phyloP scores from a whole-genome alignment of 768 basidiomycete species.

The Panus rudis region DNA sequence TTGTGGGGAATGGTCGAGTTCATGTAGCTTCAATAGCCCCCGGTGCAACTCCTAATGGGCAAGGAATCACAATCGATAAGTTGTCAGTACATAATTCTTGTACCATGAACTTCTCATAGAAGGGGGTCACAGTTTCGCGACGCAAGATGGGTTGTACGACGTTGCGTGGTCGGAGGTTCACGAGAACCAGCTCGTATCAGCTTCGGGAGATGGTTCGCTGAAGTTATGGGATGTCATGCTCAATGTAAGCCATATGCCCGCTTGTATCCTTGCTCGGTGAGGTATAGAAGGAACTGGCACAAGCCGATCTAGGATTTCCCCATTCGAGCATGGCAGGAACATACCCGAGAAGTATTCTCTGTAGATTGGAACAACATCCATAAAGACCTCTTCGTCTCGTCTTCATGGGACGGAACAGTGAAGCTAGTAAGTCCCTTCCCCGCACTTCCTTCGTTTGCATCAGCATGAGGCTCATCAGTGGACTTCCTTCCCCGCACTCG shows the following conservation, averaged over 20 bases:
- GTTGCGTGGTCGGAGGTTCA: conserved; percentile 93
- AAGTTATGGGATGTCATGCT: conserved; percentile 87
- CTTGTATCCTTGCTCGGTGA: neutral
- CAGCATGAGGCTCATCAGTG: neutral
- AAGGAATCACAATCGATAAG: too few species aligned
- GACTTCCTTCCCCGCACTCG: neutral
- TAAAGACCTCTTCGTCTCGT: conserved; percentile 80
- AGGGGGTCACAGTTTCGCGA: conserved; percentile 71
- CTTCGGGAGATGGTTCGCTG: conserved; percentile 86
- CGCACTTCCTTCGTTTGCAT: neutral
- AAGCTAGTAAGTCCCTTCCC: conserved; percentile 62
- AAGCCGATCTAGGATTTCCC: conserved; percentile 63
- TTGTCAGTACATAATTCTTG: conserved; percentile 33
- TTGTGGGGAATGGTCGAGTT: conserved; percentile 92
- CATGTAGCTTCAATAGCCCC: conserved; percentile 53
- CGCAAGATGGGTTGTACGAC: conserved; percentile 86
- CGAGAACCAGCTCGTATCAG: conserved; percentile 88
- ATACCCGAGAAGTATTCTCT: conserved; percentile 86
- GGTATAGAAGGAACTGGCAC: neutral
- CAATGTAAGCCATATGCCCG: conserved; percentile 43
- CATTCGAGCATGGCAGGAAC: conserved; percentile 90
- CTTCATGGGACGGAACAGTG: conserved; percentile 88
- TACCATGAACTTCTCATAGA: conserved; percentile 13
- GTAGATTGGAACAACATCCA: conserved; percentile 94
- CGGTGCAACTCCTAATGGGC: conserved; percentile 34